phyloP scores from a whole-genome alignment of 257 asterid genomes.

The Gynochthodes officinalis region DNA sequence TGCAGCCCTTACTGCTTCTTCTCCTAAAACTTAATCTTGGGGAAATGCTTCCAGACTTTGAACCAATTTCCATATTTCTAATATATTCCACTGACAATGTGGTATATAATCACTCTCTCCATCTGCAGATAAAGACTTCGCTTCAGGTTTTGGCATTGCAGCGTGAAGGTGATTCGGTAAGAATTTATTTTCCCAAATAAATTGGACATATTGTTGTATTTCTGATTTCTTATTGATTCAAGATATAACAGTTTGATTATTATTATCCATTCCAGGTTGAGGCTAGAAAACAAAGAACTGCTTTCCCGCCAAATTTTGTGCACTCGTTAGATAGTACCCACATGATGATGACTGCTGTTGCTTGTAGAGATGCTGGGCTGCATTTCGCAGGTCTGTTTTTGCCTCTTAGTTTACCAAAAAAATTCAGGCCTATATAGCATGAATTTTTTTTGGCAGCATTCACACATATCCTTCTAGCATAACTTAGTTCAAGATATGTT shows the following conservation, averaged over 20 bases:
- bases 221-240: not conserved
- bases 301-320: slow-evolving; percentile 96
- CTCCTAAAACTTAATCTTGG: not conserved
- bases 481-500: not conserved
- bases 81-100: not conserved
- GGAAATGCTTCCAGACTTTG: not conserved
- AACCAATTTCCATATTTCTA: not conserved
- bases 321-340: slow-evolving; percentile 93
- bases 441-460: not conserved
- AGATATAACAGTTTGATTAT: slow-evolving; percentile 1
- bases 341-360: slow-evolving; percentile 99
- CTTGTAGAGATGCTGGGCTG: slow-evolving; percentile 84
- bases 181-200: slow-evolving; percentile 21
- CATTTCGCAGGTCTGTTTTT: slow-evolving; percentile 69
- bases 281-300: slow-evolving; percentile 80
- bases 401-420: not conserved
- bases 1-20: not conserved
- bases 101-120: not conserved
- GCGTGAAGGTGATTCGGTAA: slow-evolving; percentile 70
- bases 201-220: not conserved
- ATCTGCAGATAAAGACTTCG: slow-evolving; percentile 80
- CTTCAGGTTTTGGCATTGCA: slow-evolving; percentile 89
- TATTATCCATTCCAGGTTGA: slow-evolving; percentile 54
- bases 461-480: not conserved
- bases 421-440: not conserved